Evolutionary conservation across 306 rosid genomes (phyloP).

Genomic region (Begonia peltatifolia): DNA sequence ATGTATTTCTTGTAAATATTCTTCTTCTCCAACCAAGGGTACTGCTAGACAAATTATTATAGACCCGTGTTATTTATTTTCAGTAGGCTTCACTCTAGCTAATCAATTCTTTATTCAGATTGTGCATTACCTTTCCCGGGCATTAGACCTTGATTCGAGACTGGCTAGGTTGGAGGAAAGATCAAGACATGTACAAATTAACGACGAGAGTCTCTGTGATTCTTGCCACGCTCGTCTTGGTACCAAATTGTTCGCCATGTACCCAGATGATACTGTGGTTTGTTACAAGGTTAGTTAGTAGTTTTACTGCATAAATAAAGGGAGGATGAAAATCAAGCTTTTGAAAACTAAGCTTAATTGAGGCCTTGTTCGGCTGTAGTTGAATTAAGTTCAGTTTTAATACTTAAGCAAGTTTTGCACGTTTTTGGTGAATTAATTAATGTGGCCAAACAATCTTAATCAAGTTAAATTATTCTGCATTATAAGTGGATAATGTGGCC

Average conservation of each 20-base stretch:
- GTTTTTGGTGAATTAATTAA: too few relatives aligned
- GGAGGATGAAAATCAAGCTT: too few relatives aligned
- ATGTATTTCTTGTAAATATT: too few relatives aligned
- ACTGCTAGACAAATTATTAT: too few relatives aligned
- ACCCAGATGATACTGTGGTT: slow-evolving; percentile 83
- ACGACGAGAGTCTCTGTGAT: slow-evolving; percentile 92
- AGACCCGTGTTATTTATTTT: background rate
- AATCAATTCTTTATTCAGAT: slow-evolving; percentile 30
- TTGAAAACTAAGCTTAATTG: too few relatives aligned
- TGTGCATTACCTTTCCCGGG: slow-evolving; percentile 77
- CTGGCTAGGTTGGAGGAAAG: slow-evolving; percentile 92
- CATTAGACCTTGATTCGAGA: slow-evolving; percentile 79
- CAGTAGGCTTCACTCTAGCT: background rate
- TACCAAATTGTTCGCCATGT: slow-evolving; percentile 94
- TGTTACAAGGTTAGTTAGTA: slow-evolving; percentile 68
- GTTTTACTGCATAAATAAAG: background rate
- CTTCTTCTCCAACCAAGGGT: too few relatives aligned
- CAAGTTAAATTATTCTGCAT: too few relatives aligned
- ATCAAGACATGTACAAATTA: slow-evolving; percentile 83
- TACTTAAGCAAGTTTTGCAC: background rate
- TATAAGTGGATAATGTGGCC: too few relatives aligned
- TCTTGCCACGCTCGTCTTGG: slow-evolving; percentile 96
- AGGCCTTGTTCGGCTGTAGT: background rate
- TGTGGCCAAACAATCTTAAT: too few relatives aligned
- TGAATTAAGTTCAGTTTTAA: background rate